Percentiles rank a stretch among this genome's conserved stretches.
Evolutionary conservation across 352 stramenopile genomes (phyloP).

Genomic region (Pythium diclinum): DNA sequence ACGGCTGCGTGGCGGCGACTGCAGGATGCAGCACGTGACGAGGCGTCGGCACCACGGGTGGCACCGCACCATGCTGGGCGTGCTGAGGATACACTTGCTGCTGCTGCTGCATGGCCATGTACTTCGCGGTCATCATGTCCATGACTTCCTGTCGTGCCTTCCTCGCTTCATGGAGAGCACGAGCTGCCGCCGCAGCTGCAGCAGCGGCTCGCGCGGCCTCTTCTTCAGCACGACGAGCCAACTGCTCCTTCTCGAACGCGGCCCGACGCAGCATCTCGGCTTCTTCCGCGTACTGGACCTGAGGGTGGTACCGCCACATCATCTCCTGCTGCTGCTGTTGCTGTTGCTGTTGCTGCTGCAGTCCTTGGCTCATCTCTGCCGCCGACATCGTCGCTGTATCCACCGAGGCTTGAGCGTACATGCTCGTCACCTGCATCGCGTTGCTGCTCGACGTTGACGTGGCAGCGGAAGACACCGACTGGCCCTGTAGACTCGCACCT

Average conservation of each 20-base stretch:
- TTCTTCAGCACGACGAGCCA: constrained; percentile 74
- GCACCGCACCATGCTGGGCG: constrained; percentile 16
- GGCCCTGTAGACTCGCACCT: neutral
- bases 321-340: constrained; percentile 48
- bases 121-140: constrained; percentile 76
- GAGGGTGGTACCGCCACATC: constrained; percentile 70
- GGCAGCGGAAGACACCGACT: neutral
- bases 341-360: constrained; percentile 14
- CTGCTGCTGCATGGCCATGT: constrained; percentile 74
- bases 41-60: constrained; percentile 9
- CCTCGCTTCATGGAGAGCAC: constrained; percentile 72
- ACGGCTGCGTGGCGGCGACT: constrained; percentile 32
- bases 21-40: constrained; percentile 25
- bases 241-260: constrained; percentile 56
- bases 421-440: constrained; percentile 13
- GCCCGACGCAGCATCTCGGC: constrained; percentile 63
- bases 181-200: constrained; percentile 60
- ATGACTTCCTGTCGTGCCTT: constrained; percentile 77
- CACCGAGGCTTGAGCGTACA: neutral
- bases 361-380: constrained; percentile 21
- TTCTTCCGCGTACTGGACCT: constrained; percentile 71
- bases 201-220: constrained; percentile 71
- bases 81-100: constrained; percentile 35
- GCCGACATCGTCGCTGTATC: constrained; percentile 27
- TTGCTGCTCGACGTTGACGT: constrained; percentile 5